Evolutionary conservation across 805 yeast genomes (phyloP).

Genomic region (Schizosaccharomyces japonicus): DNA sequence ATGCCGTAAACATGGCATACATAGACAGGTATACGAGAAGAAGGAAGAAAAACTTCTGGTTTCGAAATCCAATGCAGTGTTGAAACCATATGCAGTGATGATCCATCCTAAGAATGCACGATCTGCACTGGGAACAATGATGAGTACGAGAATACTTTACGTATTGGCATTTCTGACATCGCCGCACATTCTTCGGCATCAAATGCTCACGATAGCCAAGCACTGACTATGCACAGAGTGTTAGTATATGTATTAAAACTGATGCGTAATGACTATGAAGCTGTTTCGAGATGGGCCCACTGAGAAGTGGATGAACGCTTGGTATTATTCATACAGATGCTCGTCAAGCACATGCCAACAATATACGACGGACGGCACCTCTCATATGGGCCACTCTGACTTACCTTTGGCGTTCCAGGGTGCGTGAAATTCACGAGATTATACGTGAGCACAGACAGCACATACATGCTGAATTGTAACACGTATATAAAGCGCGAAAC

Average conservation of each 20-base stretch:
- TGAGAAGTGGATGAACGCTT: not conserved
- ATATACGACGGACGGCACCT: not conserved
- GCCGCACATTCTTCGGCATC: not conserved
- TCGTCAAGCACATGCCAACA: too few species aligned
- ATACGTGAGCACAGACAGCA: not conserved
- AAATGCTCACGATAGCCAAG: not conserved
- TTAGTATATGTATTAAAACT: too few species aligned
- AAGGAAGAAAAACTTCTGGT: conserved; percentile 64
- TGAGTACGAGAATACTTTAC: conserved; percentile 3
- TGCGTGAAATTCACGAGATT: not conserved
- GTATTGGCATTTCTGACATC: not conserved
- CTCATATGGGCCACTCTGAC: not conserved
- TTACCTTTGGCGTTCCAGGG: not conserved
- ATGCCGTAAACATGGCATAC: not conserved
- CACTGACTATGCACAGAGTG: too few species aligned
- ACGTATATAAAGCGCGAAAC: too few species aligned
- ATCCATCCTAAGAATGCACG: conserved; percentile 4
- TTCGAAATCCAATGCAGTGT: conserved; percentile 65
- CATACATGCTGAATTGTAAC: too few species aligned
- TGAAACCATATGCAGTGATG: conserved; percentile 82
- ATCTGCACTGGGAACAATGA: conserved; percentile 4
- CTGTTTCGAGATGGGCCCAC: not conserved
- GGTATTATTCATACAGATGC: too few species aligned
- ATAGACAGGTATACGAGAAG: conserved; percentile 34
- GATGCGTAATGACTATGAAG: too few species aligned